Evolutionary conservation across 2,329 filamentous ascomycete genomes (phyloP).

Genomic region (Helminthosporium solani): DNA sequence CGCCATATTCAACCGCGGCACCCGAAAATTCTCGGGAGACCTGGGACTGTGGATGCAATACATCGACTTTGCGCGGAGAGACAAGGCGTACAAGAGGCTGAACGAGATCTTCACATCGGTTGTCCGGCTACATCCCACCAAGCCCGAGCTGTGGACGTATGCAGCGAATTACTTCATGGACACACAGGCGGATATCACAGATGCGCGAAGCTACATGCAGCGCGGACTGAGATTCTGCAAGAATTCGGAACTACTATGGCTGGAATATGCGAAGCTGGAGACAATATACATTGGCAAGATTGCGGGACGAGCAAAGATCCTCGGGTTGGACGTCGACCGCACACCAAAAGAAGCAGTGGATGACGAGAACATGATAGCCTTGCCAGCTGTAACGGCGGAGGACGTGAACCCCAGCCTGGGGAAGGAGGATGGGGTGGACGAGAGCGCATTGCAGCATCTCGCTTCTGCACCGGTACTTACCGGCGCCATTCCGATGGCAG

Average conservation of each 20-base stretch:
- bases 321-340: conserved; percentile 59
- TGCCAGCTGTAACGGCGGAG: conserved; percentile 61
- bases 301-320: conserved; percentile 67
- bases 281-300: conserved; percentile 89
- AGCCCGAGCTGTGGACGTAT: conserved; percentile 79
- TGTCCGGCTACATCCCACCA: conserved; percentile 80
- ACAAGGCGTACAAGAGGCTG: conserved; percentile 63
- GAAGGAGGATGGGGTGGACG: conserved; percentile 51
- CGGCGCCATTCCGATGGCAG: conserved; percentile 89
- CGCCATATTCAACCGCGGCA: conserved; percentile 83
- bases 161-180: conserved; percentile 79
- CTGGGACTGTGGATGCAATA: conserved; percentile 86
- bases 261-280: conserved; percentile 88
- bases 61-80: conserved; percentile 72
- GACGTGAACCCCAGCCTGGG: conserved; percentile 59
- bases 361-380: conserved; percentile 58
- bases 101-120: conserved; percentile 64
- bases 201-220: conserved; percentile 82
- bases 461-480: conserved; percentile 76
- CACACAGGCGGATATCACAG: conserved; percentile 79
- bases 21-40: conserved; percentile 79
- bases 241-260: conserved; percentile 70
- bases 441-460: conserved; percentile 63
- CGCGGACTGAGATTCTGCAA: conserved; percentile 88
- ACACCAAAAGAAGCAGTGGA: conserved; percentile 47